phyloP scores from a whole-genome alignment of 352 stramenopile species.

The Globisporangium solare region DNA sequence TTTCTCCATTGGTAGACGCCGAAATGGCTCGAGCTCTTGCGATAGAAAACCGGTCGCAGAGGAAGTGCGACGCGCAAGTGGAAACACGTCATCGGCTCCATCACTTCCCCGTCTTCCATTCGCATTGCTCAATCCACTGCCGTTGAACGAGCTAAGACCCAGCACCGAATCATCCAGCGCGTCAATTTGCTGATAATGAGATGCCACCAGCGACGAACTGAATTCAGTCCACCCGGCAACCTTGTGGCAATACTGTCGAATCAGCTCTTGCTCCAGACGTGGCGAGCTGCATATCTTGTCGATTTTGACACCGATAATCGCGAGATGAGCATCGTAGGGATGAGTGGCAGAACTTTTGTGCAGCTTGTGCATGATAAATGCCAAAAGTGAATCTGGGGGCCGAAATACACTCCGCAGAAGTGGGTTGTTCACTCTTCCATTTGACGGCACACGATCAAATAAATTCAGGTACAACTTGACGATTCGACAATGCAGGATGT shows the following conservation, averaged over 20 bases:
- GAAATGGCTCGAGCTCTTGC: constrained; percentile 57
- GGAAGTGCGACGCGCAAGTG: constrained; percentile 44
- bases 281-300: constrained; percentile 75
- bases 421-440: constrained; percentile 69
- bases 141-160: constrained; percentile 15
- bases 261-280: constrained; percentile 69
- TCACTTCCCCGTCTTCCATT: constrained; percentile 29
- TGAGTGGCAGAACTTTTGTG: constrained; percentile 40
- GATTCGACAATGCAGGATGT: constrained; percentile 66
- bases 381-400: constrained; percentile 56
- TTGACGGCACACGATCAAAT: constrained; percentile 54
- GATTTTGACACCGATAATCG: constrained; percentile 76
- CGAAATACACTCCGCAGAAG: constrained; percentile 68
- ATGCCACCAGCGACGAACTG: constrained; percentile 54
- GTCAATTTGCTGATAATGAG: constrained; percentile 75
- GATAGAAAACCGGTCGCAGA: constrained; percentile 68
- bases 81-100: constrained; percentile 44
- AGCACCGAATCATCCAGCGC: constrained; percentile 48
- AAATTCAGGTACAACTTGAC: constrained; percentile 69
- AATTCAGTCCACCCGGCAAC: constrained; percentile 64
- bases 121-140: constrained; percentile 13
- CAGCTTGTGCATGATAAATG: constrained; percentile 68
- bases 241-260: constrained; percentile 68
- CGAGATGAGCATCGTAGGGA: constrained; percentile 64
- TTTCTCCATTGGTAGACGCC: constrained; percentile 60